A percentile compares a stretch with the other conserved stretches of the same genome.
These are phyloP conservation scores for Fereydounia khargensis DNA, from an alignment of 1,284 basidiomycete genomes.

Conservation along the genomic window DNA sequence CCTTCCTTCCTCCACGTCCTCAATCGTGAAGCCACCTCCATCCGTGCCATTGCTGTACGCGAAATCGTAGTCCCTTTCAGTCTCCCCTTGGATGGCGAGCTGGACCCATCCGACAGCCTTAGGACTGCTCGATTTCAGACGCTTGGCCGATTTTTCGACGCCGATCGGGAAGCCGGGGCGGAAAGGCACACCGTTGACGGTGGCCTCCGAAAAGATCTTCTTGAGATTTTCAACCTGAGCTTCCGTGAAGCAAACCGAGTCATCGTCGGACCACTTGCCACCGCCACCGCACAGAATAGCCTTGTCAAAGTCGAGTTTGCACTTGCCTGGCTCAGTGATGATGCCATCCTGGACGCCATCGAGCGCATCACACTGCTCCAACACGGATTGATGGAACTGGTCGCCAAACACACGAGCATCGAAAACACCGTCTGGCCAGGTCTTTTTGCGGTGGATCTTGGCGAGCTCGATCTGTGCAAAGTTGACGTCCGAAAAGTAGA, in stretches of 20 bases:
- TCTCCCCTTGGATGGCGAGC: background rate
- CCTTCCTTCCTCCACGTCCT: background rate
- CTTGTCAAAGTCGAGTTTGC: slow-evolving; percentile 7
- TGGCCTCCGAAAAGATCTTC: slow-evolving; percentile 10
- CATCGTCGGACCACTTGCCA: background rate
- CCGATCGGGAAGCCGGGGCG: background rate
- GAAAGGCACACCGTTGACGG: background rate
- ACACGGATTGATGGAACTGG: slow-evolving; percentile 15
- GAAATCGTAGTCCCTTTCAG: background rate
- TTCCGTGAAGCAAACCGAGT: slow-evolving; percentile 10
- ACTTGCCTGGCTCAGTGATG: slow-evolving; percentile 14
- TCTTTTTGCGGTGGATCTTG: background rate
- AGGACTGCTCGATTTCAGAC: background rate
- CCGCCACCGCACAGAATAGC: background rate
- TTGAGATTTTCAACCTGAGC: slow-evolving; percentile 22
- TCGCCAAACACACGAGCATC: background rate
- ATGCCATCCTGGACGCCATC: slow-evolving; percentile 35
- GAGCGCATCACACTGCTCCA: slow-evolving; percentile 17
- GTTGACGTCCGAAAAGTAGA: background rate
- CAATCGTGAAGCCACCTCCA: background rate
- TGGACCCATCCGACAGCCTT: background rate
- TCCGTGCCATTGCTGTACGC: background rate
- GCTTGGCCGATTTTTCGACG: background rate
- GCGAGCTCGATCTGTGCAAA: background rate
- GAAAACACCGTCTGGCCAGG: background rate